These are phyloP conservation scores for Podaxis mareebaensis DNA, from an alignment of 768 basidiomycete species.

Conservation along the genomic window DNA sequence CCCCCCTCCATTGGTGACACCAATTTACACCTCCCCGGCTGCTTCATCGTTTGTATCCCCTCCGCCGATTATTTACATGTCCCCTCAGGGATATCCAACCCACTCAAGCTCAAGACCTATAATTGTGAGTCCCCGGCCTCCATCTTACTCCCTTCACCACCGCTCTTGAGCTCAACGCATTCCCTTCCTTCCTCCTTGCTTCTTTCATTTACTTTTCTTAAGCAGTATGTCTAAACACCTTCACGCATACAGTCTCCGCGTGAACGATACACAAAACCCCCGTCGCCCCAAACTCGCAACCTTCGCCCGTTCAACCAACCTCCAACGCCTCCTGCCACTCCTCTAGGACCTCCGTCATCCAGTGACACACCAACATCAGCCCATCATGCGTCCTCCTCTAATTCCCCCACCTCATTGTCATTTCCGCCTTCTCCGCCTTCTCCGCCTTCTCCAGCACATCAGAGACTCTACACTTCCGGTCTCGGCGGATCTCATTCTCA, in stretches of 20 bases:
- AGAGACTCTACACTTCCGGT: slow-evolving; percentile 4
- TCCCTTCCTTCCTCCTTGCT: slow-evolving; percentile 1
- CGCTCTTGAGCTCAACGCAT: slow-evolving; percentile 8
- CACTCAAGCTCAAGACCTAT: slow-evolving; percentile 19
- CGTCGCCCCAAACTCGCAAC: not conserved
- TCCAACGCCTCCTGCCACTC: slow-evolving; percentile 13
- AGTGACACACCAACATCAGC: slow-evolving; percentile 9
- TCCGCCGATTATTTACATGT: slow-evolving; percentile 26
- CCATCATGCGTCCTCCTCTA: slow-evolving; percentile 1
- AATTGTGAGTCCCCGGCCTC: slow-evolving; percentile 23
- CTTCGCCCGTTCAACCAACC: slow-evolving; percentile 2
- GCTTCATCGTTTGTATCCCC: slow-evolving; percentile 24
- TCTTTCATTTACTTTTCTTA: slow-evolving; percentile 3
- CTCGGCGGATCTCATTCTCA: slow-evolving; percentile 12
- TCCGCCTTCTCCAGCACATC: slow-evolving; percentile 1
- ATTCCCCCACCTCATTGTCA: slow-evolving; percentile 7
- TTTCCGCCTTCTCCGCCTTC: slow-evolving; percentile 7
- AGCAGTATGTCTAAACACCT: slow-evolving; percentile 11
- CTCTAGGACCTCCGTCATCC: slow-evolving; percentile 5
- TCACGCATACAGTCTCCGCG: slow-evolving; percentile 12
- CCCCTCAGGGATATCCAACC: slow-evolving; percentile 25
- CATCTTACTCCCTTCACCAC: slow-evolving; percentile 3
- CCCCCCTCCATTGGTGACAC: slow-evolving; percentile 13
- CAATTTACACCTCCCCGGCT: slow-evolving; percentile 19
- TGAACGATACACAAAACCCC: slow-evolving; percentile 6